Conservation (phyloP, 306 rosid species). For the Quercus aquifolioides region DNA sequence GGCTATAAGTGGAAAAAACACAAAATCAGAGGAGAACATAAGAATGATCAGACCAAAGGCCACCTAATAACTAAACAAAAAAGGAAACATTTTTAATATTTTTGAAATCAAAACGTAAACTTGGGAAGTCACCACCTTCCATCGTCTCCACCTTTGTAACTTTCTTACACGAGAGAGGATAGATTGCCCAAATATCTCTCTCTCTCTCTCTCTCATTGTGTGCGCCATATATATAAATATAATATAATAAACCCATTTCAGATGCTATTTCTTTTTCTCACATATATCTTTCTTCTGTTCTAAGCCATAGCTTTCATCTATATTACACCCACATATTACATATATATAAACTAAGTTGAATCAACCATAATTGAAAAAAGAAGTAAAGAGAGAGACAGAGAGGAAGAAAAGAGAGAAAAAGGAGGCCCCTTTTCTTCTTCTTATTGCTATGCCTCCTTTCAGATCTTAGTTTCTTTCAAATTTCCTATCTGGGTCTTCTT, state of each 20-base stretch:
- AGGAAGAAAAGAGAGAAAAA: constrained; percentile 20
- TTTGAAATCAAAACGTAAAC: constrained; percentile 19
- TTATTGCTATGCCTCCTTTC: constrained; percentile 61
- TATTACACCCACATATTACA: constrained; percentile 7
- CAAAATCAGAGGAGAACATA: neutral
- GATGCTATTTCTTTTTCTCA: constrained; percentile 41
- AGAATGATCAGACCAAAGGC: neutral
- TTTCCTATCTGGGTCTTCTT: constrained; percentile 68
- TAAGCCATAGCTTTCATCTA: no score
- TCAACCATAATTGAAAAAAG: constrained; percentile 46
- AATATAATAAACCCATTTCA: constrained; percentile 17
- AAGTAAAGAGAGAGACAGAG: constrained; percentile 12
- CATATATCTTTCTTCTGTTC: constrained; percentile 28
- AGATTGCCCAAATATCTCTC: constrained; percentile 18
- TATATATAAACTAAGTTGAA: constrained; percentile 39
- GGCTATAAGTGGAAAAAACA: neutral
- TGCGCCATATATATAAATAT: neutral
- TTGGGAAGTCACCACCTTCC: constrained; percentile 47
- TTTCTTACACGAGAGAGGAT: constrained; percentile 47
- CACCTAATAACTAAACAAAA: neutral
- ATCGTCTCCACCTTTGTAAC: constrained; percentile 27
- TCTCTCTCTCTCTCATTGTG: constrained; percentile 16
- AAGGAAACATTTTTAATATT: neutral
- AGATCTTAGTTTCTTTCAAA: constrained; percentile 76
- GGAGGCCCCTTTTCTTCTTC: constrained; percentile 77